Base-by-base conservation (phyloP, 768 basidiomycete species). In the Podaxis sp. region DNA sequence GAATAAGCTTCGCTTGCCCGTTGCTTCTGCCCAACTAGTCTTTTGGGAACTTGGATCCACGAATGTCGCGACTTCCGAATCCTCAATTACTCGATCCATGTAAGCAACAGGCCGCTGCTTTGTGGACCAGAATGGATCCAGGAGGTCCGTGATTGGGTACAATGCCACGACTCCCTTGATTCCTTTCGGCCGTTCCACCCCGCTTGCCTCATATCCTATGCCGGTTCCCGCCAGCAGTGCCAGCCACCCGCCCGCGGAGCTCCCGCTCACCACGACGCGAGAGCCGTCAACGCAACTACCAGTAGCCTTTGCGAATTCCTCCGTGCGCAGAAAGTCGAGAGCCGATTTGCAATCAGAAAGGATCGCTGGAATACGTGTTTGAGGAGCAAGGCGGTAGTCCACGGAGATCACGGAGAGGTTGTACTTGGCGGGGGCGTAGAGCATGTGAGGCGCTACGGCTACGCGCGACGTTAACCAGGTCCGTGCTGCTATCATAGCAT, bases 241-340 rank as follows among this genome's bases (percentile, higher is more conserved):
- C 4, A 79, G 70, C 75, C 75, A 79, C 0, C 78, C 78, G 2
- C 78, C 78, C 1, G 78, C 78, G 2, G 77, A 78, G 54, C 76
- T 76, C 4, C 78, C 78, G 61, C 74, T 76, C 17, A 77, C 38
- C 33, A 78, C 66, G 12, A 79, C 59, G 36, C 71, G 72, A 36
- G 72, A 64, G 0, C 66, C 15, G 62, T 78, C 73, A 17, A 75
- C 74, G 12, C 74, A 67, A 28, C 68, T 62, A 12, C 64, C 59
- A 1, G 76, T 77, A 2, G 71, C 73, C 2, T 40, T 53, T 1
- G 65, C 66, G 56, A 79, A 79, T 2, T 60, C 59, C 1, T 65
- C 52, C 2, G 71, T 73, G 13, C 64, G 67, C 20, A 79, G 56
- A 55, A 72, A 78, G 28, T 72, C 70, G 61, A 79, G 64, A n/a